Conservation (phyloP, 2,329 filamentous ascomycete genomes). For the Penicillium sclerotiorum region DNA sequence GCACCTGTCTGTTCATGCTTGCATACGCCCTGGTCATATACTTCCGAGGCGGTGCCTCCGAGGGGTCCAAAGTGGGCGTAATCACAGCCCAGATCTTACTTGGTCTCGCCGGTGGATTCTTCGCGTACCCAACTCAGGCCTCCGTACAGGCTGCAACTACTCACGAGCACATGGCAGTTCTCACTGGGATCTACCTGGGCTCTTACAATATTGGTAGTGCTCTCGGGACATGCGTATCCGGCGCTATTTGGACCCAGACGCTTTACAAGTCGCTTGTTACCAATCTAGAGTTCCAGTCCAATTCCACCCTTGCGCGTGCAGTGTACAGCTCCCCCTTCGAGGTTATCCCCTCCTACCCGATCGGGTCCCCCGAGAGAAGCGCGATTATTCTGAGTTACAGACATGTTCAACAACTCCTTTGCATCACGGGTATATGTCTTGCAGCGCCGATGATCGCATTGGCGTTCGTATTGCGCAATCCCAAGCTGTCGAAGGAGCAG, state of each 20-base stretch:
- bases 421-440: slow-evolving; percentile 54
- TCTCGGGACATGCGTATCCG: slow-evolving; percentile 45
- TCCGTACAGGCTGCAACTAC: slow-evolving; percentile 7
- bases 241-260: slow-evolving; percentile 49
- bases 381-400: slow-evolving; percentile 46
- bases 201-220: slow-evolving; percentile 49
- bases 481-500: slow-evolving; percentile 30
- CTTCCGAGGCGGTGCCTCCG: slow-evolving; percentile 6
- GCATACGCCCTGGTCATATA: slow-evolving; percentile 8
- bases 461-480: slow-evolving; percentile 48
- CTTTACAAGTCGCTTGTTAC: slow-evolving; percentile 34
- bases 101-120: slow-evolving; percentile 7
- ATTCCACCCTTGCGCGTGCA: slow-evolving; percentile 37
- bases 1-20: slow-evolving; percentile 7
- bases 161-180: slow-evolving; percentile 9
- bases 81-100: slow-evolving; percentile 4
- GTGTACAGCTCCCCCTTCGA: slow-evolving; percentile 44
- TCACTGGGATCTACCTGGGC: slow-evolving; percentile 29
- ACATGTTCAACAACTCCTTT: slow-evolving; percentile 51
- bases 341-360: slow-evolving; percentile 34
- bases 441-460: slow-evolving; percentile 54
- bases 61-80: slow-evolving; percentile 5
- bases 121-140: slow-evolving; percentile 8
- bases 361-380: slow-evolving; percentile 39
- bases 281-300: slow-evolving; percentile 28